Evolutionary conservation across 495 filamentous ascomycete species (phyloP), one percentile per base, ranked within the genome.

Genomic region (Talaromyces wortmannii): DNA sequence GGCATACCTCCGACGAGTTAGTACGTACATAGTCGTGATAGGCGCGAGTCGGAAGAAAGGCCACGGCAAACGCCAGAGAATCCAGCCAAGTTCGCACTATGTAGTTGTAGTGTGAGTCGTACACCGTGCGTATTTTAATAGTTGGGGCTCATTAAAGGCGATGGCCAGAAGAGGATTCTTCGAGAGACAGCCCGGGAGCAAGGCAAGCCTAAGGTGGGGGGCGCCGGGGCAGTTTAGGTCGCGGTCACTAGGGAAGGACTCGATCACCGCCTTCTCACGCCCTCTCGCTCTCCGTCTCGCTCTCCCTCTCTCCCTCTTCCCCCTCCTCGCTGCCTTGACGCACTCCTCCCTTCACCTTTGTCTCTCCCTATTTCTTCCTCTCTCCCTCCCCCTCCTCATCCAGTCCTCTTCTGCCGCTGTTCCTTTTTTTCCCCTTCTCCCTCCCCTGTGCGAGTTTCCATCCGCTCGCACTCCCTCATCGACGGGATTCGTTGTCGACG

Each of bases 391-490:
- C 31, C 31, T 23, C 52, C 32, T 53, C 13, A 43, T 57, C 31
- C 47, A 7, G 16, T 36, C 45, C 48, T 47, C 48, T 43, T 29
- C 23, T 17, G 18, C 4, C 43, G 43, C 60, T 48, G 47, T 40
- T 36, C 46, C 36, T 50, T 44, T 52, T 53, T 49, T 47, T 55
- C 43, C 29, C 50, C 56, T 48, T 31, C 53, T 13, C 57, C 53
- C 29, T 48, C 42, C 45, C 47, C 23, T 45, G 45, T 54, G 50
- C 55, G n/a, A 43, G 49, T 47, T 42, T 56, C 13, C 52, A 23
- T 51, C 57, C 56, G 58, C 61, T 62, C 55, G 31, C 42, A 55
- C 45, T 60, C 55, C 32, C 58, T 23, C 50, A 18, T 50, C 31
- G 7, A 31, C 45, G 45, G 31, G 17, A 23, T 49, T 31, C 13